Evolutionary conservation across 345 rosid species (phyloP), one percentile per base, ranked within the genome.

Genomic region (Syzygium oleosum): DNA sequence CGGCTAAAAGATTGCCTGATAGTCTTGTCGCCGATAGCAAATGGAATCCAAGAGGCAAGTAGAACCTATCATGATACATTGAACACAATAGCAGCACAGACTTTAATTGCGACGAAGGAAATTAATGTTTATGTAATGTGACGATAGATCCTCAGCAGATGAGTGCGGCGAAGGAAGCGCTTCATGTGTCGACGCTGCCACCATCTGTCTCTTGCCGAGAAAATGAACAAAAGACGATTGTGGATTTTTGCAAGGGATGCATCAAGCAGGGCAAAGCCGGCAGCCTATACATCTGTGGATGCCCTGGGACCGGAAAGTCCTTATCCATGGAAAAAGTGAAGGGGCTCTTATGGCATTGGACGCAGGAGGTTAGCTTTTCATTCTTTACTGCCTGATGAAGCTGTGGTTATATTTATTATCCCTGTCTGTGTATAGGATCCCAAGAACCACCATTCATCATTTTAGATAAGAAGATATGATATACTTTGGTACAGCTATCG

Each of bases 261-360:
- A 84, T 96, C 22, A 88, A 94, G 89, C 92, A 93, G 1, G 93
- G 90, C 88, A 95, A 94, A 90, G 94, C 97, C 49, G 96, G 96
- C 86, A 96, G 99, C 88, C 93, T 95, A 88, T 97, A 96, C 41
- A 89, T 93, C 59, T 95, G 96, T 87, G 99, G 99, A 51, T 94
- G 96, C 31, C 99, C 99, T 0, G 99, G 99, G 87, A 96, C 99
- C 1, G 99, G 99, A 8, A 97, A 97, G 88, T 94, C 99, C 0
- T 84, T 97, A 86, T 95, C 98, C 3, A 93, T 95, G 96, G 96
- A 93, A 87, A 95, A 91, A 92, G 94, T 96, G 52, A 93, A 92
- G 85, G 92, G 90, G 53, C 91, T 87, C 34, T 86, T 93, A 86
- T 85, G 91, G 88, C 93, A 95, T 5, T 97, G 99, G 98, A 91